Base-by-base conservation (phyloP, 345 rosid genomes). In the Combretum micranthum region DNA sequence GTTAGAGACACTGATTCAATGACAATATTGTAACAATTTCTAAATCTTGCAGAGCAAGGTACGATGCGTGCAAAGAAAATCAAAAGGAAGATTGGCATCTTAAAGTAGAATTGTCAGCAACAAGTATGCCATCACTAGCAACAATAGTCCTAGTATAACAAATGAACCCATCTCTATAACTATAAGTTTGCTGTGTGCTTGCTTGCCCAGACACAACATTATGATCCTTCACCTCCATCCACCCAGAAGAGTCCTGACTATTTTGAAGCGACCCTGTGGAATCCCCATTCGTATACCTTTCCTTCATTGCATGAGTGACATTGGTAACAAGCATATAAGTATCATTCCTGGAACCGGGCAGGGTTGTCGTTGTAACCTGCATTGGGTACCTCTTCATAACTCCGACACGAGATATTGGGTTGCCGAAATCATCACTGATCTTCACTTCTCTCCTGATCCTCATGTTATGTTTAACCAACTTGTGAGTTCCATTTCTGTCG, bases 221-320 rank as follows among this genome's bases (percentile, higher is more conserved):
- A 59, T 83, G 95, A 70, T 76, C 96, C 79, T 66, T 75, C 53
- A 86, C 83, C 77, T 81, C 64, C 82, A 92, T 84, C 95, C 96
- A 79, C n/a, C 98, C 98, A 0, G 53, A 62, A 7, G 87, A 78
- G 43, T 55, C 71, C 75, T 88, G 95, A 32, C 51, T 59, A 48
- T 80, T 88, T 32, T 42, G 17, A 63, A 74, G 50, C n/a, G 52
- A 52, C 15, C 76, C 57, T 10, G 53, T 21, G 10, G 48, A 16
- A 13, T 49, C 69, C 15, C 88, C 93, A 39, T 44, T 20, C 4
- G 51, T 47, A 44, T 56, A 15, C 42, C 51, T 75, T 67, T 80
- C 81, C 37, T 15, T 55, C 72, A 74, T 42, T 12, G 77, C 75
- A 59, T 82, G 95, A 14, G 86, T 69, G 61, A 92, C 86, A 57